Evolutionary conservation across 2,329 filamentous ascomycete species (phyloP).

Genomic region (Grosmannia huntii): DNA sequence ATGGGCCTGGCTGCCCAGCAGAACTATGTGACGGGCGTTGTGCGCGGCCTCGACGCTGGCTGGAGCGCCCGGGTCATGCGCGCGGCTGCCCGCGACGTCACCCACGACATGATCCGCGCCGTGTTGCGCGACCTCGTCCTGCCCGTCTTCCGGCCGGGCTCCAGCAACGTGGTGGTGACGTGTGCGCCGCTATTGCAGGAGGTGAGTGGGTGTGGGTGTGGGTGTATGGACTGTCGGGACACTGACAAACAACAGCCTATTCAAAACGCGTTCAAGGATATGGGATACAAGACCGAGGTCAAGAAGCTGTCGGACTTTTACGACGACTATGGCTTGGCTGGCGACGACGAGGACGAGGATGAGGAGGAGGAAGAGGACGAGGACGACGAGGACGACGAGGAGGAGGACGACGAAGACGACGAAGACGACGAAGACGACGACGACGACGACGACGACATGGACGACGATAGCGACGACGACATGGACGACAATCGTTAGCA

Average conservation of each 20-base stretch:
- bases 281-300: slow-evolving; percentile 68
- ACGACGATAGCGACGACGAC: too few species aligned
- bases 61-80: slow-evolving; percentile 68
- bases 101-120: slow-evolving; percentile 59
- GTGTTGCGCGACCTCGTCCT: slow-evolving; percentile 65
- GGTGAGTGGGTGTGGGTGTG: slow-evolving; percentile 42
- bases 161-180: slow-evolving; percentile 75
- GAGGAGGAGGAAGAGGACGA: slow-evolving; percentile 48
- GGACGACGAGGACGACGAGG: slow-evolving; percentile 37
- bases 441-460: slow-evolving; percentile 11
- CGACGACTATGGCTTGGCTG: slow-evolving; percentile 76
- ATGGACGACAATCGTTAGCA: too few species aligned
- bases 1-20: slow-evolving; percentile 70
- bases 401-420: slow-evolving; percentile 24
- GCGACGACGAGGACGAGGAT: slow-evolving; percentile 47
- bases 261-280: slow-evolving; percentile 57
- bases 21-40: slow-evolving; percentile 71
- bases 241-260: slow-evolving; percentile 45
- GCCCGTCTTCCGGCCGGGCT: slow-evolving; percentile 67
- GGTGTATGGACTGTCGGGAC: too few species aligned
- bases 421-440: slow-evolving; percentile 32
- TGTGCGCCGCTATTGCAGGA: slow-evolving; percentile 78
- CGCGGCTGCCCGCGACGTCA: slow-evolving; percentile 70
- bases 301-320: slow-evolving; percentile 68
- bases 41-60: slow-evolving; percentile 61